These are phyloP conservation scores for Plicaturopsis crispa DNA, from an alignment of 768 basidiomycete genomes.

Conservation along the genomic window DNA sequence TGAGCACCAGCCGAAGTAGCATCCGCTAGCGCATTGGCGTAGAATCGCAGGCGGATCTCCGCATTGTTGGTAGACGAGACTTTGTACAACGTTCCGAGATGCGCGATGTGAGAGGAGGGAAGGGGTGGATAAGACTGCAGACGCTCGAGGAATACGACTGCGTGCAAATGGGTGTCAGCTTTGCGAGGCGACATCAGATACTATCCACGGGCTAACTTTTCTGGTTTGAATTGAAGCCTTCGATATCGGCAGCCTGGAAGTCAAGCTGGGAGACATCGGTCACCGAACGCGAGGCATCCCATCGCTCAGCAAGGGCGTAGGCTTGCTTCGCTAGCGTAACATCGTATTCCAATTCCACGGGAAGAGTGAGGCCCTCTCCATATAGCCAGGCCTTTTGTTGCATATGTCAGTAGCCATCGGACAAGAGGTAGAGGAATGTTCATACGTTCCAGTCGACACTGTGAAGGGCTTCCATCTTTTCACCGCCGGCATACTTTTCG, in stretches of 20 bases:
- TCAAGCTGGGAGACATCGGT: constrained; percentile 34
- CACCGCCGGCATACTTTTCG: constrained; percentile 43
- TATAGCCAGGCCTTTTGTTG: constrained; percentile 64
- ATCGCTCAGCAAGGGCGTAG: constrained; percentile 63
- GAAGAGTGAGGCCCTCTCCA: constrained; percentile 69
- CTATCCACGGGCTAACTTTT: constrained; percentile 51
- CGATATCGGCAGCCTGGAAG: constrained; percentile 57
- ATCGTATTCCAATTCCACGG: constrained; percentile 72
- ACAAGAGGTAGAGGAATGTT: constrained; percentile 3
- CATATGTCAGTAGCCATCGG: not conserved
- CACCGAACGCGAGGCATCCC: constrained; percentile 56
- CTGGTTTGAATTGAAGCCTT: constrained; percentile 66
- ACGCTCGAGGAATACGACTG: constrained; percentile 81
- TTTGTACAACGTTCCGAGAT: constrained; percentile 47
- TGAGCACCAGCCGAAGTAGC: constrained; percentile 38
- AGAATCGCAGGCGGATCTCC: constrained; percentile 76
- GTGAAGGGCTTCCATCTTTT: constrained; percentile 60
- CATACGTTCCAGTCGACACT: constrained; percentile 74
- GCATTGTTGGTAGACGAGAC: constrained; percentile 54
- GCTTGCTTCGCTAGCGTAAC: constrained; percentile 60
- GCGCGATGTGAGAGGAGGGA: constrained; percentile 47
- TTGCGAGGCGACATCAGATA: too few relatives aligned
- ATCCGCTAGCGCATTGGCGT: constrained; percentile 57
- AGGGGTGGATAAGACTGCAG: constrained; percentile 58
- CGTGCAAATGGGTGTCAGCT: not conserved